Base-by-base conservation (phyloP, 148 eudicot species). In the Beta vulgaris region DNA sequence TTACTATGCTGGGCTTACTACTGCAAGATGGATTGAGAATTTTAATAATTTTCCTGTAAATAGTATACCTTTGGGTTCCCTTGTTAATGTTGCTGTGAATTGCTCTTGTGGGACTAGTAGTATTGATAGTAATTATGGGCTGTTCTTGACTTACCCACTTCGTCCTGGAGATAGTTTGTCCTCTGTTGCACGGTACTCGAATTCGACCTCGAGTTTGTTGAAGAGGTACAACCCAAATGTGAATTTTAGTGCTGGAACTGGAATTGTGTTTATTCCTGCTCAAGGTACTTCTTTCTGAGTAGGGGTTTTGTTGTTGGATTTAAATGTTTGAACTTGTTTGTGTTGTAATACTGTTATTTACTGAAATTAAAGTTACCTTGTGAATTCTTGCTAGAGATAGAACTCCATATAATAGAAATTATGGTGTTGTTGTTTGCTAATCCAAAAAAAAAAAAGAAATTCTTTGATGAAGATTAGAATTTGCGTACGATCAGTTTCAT, bases 121-220 rank as follows among this genome's bases (percentile, higher is more conserved):
- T 0, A 74, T 90, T 71, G 78, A 80, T 4, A 83, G 76, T 69
- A 75, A 79, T 7, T 89, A 84, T 75, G 93, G 93, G 84, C 66
- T 89, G 84, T 88, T 88, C 73, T 71, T 79, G 65, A 88, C 88
- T 69, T 88, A 88, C 79, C 91, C 91, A 19, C 90, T 89, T 73
- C 79, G 85, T 2, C 77, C 86, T 15, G 91, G 74, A 0, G 91
- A 91, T 28, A 74, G 42, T 26, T 67, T 88, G 84, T 72, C 55
- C 18, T 75, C 72, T 7, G 37, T 88, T 76, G 84, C 77, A 2
- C 80, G 57, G 74, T 1, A 25, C 15, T 32, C 69, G 13, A 77
- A 81, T 73, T 66, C 71, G 31, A 81, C 86, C 1, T 69, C 60
- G 8, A 81, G 72, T 59, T 57, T 91, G 81, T 44, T 91, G 78